A percentile compares a stretch with the other conserved stretches of the same genome.
Conservation (phyloP, 208 protist genomes). For the Porcisia deanei region DNA sequence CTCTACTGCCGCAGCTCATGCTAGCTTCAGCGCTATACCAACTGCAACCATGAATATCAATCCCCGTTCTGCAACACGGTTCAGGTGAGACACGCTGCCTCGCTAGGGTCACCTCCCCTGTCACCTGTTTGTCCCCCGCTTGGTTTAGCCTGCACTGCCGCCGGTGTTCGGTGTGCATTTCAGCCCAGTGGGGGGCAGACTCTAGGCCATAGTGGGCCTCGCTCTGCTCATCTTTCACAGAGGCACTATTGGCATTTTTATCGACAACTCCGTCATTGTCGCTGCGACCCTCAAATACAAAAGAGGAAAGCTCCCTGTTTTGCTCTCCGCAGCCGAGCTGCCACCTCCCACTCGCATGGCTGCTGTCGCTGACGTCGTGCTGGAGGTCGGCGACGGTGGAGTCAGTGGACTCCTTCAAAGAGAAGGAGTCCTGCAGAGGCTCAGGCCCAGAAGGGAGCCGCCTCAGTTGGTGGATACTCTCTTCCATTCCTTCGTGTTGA, state of each 20-base stretch:
- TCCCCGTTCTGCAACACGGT: neutral
- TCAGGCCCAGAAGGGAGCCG: slow-evolving; percentile 4
- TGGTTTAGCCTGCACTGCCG: neutral
- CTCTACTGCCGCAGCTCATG: neutral
- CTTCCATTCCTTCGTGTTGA: slow-evolving; percentile 3
- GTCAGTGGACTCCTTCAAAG: neutral
- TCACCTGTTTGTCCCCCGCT: neutral
- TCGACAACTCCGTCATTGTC: neutral
- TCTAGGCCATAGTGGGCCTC: neutral
- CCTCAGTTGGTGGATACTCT: neutral
- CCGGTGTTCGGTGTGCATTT: neutral
- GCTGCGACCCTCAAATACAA: neutral
- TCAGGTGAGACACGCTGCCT: neutral
- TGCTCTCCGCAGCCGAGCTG: neutral
- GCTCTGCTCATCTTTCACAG: neutral
- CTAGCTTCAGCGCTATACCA: neutral
- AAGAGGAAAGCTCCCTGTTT: neutral
- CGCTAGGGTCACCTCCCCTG: too few species aligned
- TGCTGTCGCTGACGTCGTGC: neutral
- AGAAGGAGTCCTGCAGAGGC: slow-evolving; percentile 17
- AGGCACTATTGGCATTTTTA: neutral
- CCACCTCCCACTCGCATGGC: neutral
- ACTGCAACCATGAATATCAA: neutral
- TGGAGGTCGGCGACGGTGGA: neutral
- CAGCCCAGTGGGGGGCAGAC: neutral